Evolutionary conservation across 73 alveolate genomes (phyloP), one percentile per base, ranked within the genome.

Genomic region (Paramecium octaurelia): DNA sequence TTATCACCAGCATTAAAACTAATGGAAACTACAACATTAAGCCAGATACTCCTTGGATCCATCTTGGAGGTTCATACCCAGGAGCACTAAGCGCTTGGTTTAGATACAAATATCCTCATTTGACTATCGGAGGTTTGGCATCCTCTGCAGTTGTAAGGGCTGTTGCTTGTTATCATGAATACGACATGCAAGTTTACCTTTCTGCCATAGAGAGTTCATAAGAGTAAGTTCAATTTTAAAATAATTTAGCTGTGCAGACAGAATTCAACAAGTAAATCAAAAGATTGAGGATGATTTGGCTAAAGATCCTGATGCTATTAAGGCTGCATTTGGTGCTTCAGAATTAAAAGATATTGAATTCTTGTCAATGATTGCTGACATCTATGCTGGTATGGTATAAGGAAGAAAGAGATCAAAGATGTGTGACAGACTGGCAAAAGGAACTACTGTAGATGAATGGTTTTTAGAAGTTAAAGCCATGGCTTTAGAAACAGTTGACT

Each of bases 81-180:
- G 97, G 97, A 84, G 97, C 97, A 31, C 92, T 95, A 31, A 71
- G 93, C n/a, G 96, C 95, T 34, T 95, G 97, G 97, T 88, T 93
- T 71, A 88, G 96, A 87, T 84, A 88, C 85, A 93, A 93, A 71
- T 95, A 86, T 92, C 97, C 97, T 29, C 95, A 93, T 40, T 88
- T 90, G 21, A 93, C 95, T 27, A 44, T 85, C 12, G 97, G 95
- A 27, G 93, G 95, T 42, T 69, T 92, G 85, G 93, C 96, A 29
- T 93, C 96, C 14, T 93, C 96, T 23, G 97, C 95, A 20, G 97
- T 95, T 54, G 95, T 95, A n/a, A 44, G 93, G 24, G 96, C 96
- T 50, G 87, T 88, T 48, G 85, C 87, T 31, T 95, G 92, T 91
- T 95, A 86, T 94, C 88, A 89, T 50, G 92, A 93, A 71, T 90